Evolutionary conservation across 257 asterid genomes (phyloP).

Genomic region (Ocimum tenuiflorum): DNA sequence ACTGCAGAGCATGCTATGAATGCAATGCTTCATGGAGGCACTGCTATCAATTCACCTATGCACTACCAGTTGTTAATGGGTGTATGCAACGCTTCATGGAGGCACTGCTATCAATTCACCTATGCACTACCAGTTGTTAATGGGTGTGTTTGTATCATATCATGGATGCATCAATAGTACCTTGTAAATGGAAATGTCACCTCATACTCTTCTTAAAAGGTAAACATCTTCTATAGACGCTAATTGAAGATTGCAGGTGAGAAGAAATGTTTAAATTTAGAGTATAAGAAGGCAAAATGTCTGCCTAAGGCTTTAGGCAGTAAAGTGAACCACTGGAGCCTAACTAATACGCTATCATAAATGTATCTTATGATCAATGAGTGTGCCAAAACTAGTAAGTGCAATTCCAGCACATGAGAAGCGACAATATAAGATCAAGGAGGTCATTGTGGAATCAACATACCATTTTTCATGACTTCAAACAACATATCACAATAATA

Average conservation of each 20-base stretch:
- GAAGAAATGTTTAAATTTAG: not conserved
- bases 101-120: not conserved
- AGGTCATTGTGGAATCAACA: slow-evolving; percentile 9
- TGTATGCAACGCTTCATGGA: not conserved
- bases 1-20: not conserved
- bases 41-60: not conserved
- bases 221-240: not conserved
- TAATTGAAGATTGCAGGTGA: not conserved
- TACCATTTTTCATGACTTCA: slow-evolving; percentile 99
- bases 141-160: not conserved
- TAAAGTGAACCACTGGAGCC: not conserved
- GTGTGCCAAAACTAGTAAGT: slow-evolving; percentile 12
- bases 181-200: not conserved
- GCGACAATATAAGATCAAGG: slow-evolving; percentile 11
- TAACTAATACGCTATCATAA: not conserved
- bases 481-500: slow-evolving; percentile 94
- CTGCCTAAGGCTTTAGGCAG: not conserved
- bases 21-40: not conserved
- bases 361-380: not conserved
- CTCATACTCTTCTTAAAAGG: not conserved
- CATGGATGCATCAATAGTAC: not conserved
- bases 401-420: not conserved
- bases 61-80: not conserved
- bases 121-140: not conserved
- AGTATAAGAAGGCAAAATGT: not conserved